Base-by-base conservation (phyloP, 805 yeast species). In the Teunomyces barrocoloradensis region DNA sequence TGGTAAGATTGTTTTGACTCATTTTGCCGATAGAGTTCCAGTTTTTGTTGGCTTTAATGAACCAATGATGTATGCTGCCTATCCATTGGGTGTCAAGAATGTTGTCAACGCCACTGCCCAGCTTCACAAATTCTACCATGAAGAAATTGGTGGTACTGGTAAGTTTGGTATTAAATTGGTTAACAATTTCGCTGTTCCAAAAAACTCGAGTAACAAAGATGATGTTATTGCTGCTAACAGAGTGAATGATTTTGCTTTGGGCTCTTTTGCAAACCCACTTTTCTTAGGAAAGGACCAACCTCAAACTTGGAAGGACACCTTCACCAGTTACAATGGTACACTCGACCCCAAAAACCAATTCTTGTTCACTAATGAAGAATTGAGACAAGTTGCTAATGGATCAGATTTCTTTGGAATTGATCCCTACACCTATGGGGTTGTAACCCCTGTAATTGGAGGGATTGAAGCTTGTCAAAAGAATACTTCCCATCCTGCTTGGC, bases 321-420 rank as follows among this genome's bases (percentile, higher is more conserved):
- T 61, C 21, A 37, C 28, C 18, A 42, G 44, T 17, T 42, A 42
- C 32, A 49, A 54, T 25, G 45, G 49, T 13, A 53, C 58, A 17
- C 6, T 21, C 4, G 44, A 42, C 18, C 38, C 38, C 1, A 11
- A 32, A 10, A 42, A 42, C n/a, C 49, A 45, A 5, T 43, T 35
- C 34, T 47, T 54, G 17, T 61, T 64, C 53, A 56, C 67, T 4
- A 53, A 34, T 3, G 64, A 58, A 13, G 68, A 66, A 47, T 55
- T 60, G 37, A 25, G 42, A 34, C 46, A 52, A 10, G 55, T 64
- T 21, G 45, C 57, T 11, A 59, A 59, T 11, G 54, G 64, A 5
- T 39, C 60, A 6, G 71, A 66, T 45, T 66, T 60, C 57, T 63
- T 63, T 42, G 69, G 69, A n/a, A 53, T 61, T 52, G 68, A 65